Conservation (phyloP, 306 rosid species). For the Abrus precatorius region DNA sequence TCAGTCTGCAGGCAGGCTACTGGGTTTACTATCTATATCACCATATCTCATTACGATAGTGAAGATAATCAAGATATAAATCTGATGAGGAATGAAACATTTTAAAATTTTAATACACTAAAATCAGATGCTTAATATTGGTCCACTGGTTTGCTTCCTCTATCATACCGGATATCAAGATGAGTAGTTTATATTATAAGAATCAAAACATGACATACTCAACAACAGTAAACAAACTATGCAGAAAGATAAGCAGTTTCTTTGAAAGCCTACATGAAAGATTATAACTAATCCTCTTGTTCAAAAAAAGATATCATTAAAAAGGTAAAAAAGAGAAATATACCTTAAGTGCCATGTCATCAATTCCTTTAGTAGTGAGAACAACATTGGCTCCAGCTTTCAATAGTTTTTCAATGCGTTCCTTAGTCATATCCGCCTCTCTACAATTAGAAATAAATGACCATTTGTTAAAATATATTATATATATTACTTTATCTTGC, state of each 20-base stretch:
- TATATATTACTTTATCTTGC: background rate
- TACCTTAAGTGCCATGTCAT: slow-evolving; percentile 99
- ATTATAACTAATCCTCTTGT: background rate
- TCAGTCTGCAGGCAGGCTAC: background rate
- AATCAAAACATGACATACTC: background rate
- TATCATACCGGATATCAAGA: background rate
- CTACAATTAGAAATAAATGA: slow-evolving; percentile 48
- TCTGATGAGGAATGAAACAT: background rate
- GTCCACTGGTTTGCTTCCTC: background rate
- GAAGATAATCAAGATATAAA: slow-evolving; percentile 3
- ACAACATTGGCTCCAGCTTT: slow-evolving; percentile 98
- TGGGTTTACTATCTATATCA: background rate
- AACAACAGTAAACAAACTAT: background rate
- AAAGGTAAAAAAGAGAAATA: slow-evolving; percentile 33
- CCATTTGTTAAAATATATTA: slow-evolving; percentile 9
- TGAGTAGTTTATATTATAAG: background rate
- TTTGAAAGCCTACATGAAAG: background rate
- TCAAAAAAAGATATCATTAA: background rate
- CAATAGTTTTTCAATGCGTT: slow-evolving; percentile 87
- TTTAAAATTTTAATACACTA: background rate
- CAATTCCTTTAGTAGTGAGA: slow-evolving; percentile 97
- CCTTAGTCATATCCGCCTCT: slow-evolving; percentile 97
- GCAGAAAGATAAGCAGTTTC: background rate
- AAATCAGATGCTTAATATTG: background rate
- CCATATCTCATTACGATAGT: background rate